Conservation (phyloP, 2,329 filamentous ascomycete species). For the Fusarium sarcochroum region DNA sequence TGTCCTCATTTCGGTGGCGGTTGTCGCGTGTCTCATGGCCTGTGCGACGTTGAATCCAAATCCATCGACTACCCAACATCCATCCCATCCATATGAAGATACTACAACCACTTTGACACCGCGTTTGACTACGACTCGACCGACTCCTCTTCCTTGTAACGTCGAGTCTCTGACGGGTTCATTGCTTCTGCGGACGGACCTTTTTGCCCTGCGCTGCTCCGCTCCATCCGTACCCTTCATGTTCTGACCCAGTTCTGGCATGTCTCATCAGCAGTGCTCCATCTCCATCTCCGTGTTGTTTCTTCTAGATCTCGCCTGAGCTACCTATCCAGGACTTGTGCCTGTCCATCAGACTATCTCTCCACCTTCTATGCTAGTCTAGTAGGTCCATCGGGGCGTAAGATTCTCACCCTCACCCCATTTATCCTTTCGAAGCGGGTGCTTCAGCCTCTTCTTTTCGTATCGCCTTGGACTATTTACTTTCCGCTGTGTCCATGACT, state of each 20-base stretch:
- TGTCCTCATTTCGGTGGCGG: constrained; percentile 31
- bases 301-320: constrained; percentile 40
- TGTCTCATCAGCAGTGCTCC: constrained; percentile 40
- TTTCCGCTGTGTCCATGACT: constrained; percentile 42
- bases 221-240: constrained; percentile 13
- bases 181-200: constrained; percentile 4
- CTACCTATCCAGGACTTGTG: constrained; percentile 32
- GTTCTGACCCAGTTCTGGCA: constrained; percentile 29
- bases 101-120: constrained; percentile 22
- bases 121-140: constrained; percentile 24
- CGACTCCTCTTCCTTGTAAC: constrained; percentile 35
- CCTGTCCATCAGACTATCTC: constrained; percentile 42
- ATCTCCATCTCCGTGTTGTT: constrained; percentile 29
- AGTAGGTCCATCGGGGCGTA: constrained; percentile 41
- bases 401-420: constrained; percentile 44
- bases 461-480: constrained; percentile 46
- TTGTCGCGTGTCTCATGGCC: constrained; percentile 37
- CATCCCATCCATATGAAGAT: constrained; percentile 26
- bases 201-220: constrained; percentile 21
- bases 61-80: constrained; percentile 10
- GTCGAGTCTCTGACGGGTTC: constrained; percentile 22
- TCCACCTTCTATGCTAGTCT: constrained; percentile 22
- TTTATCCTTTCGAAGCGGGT: constrained; percentile 27
- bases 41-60: constrained; percentile 46
- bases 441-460: constrained; percentile 25